Evolutionary conservation across 2,329 filamentous ascomycete genomes (phyloP).

Genomic region (Phaeosphaeria sp.): DNA sequence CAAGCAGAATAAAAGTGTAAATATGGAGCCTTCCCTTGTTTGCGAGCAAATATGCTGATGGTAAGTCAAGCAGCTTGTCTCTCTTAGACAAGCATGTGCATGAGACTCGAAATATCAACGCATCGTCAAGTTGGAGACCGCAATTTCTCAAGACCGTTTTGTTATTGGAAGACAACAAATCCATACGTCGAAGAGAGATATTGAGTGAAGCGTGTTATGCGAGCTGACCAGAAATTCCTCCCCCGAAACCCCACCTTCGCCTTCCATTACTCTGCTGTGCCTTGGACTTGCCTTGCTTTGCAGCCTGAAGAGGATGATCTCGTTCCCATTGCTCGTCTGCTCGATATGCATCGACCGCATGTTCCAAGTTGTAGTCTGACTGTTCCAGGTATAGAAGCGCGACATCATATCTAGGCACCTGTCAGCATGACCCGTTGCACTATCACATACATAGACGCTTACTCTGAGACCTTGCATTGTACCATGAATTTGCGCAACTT

Average conservation of each 20-base stretch:
- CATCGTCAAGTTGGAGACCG: not conserved
- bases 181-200: not conserved
- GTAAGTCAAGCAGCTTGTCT: not conserved
- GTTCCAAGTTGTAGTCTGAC: conserved; percentile 68
- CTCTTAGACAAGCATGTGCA: not conserved
- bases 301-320: conserved; percentile 65
- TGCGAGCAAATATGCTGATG: not conserved
- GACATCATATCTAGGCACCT: conserved; percentile 65
- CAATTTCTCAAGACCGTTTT: too few relatives aligned
- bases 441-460: conserved; percentile 45
- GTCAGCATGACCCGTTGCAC: conserved; percentile 30
- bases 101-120: not conserved
- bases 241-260: conserved; percentile 45
- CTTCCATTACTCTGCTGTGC: conserved; percentile 28
- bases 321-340: conserved; percentile 80
- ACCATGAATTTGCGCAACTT: conserved; percentile 81
- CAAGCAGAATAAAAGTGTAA: not conserved
- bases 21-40: not conserved
- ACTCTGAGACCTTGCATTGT: conserved; percentile 76
- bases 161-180: not conserved
- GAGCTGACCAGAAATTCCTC: conserved; percentile 46
- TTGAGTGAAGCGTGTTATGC: conserved; percentile 18
- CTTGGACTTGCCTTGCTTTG: conserved; percentile 53
- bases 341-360: conserved; percentile 68
- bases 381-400: conserved; percentile 78